Evolutionary conservation across 2,329 filamentous ascomycete genomes (phyloP), one percentile per base, ranked within the genome.

Genomic region (Apiospora saccharicola): DNA sequence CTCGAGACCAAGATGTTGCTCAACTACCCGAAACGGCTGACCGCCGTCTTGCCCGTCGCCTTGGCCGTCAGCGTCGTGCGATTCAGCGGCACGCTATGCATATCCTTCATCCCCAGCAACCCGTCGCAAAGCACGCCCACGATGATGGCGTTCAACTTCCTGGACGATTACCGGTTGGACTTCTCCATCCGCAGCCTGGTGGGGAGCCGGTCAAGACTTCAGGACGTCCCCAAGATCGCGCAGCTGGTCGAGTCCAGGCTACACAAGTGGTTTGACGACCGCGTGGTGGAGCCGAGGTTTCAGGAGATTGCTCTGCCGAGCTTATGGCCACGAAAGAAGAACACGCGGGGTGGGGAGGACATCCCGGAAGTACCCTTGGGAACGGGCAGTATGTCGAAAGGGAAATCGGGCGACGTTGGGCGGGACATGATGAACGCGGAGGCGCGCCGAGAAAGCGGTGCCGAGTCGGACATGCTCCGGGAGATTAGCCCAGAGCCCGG

Each of bases 1-100:
- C 88, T 99, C 37, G 96, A 99, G 85, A 99, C 96, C 3, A 98
- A 96, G 77, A 86, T 99, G 74, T 88, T 98, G 68, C 88, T 99
- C 71, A 99, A 99, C 83, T 99, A 97, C 81, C 96, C 96, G 0
- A 97, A 95, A 80, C 94, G 94, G 10, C 87, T 94, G 71, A 94
- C 95, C 7, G 96, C 96, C 0, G 92, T 98, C 10, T 86, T 99
- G 0, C 96, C 96, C 3, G 95, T 99, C 24, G 96, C 96, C 0
- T 86, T 99, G 46, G 92, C 95, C 0, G 95, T 99, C 16, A 96
- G 93, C 22, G 93, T 99, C 22, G 94, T 98, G 22, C 89, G 96
- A 19, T 99, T 99, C 82, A 98, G 95, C 68, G 96, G 96, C 57
- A 99, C 96, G 0, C 85, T 99, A 24, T 97, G 94, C 64, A 93